These are phyloP conservation scores for Stephanodiscus triporus DNA, from an alignment of 108 stramenopile genomes.

Conservation along the genomic window DNA sequence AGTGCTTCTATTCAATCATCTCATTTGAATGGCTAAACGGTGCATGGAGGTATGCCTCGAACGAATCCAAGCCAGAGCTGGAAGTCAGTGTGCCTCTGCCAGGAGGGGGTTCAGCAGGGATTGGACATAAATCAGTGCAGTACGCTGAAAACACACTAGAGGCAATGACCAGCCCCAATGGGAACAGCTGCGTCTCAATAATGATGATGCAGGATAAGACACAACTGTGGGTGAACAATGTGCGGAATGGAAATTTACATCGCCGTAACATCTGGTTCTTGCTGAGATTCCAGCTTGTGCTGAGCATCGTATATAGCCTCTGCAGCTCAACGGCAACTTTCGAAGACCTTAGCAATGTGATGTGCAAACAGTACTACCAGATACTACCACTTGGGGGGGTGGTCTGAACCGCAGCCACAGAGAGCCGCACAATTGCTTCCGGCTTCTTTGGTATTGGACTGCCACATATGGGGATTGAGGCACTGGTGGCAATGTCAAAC, in stretches of 20 bases:
- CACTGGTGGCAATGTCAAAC: neutral
- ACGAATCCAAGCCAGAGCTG: neutral
- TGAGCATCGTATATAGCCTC: neutral
- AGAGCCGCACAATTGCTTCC: neutral
- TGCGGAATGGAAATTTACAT: neutral
- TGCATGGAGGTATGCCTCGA: neutral
- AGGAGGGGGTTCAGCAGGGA: neutral
- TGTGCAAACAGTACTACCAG: neutral
- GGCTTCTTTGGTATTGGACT: neutral
- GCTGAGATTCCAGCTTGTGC: neutral
- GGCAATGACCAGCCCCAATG: neutral
- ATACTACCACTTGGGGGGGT: neutral
- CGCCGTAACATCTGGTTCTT: neutral
- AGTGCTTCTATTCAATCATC: constrained; percentile 12
- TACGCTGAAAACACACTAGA: neutral
- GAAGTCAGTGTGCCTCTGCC: neutral
- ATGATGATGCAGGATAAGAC: neutral
- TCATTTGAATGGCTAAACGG: neutral
- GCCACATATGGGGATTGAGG: neutral
- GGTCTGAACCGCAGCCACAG: neutral
- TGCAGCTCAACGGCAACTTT: neutral
- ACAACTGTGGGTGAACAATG: neutral
- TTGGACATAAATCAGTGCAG: neutral
- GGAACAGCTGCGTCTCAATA: neutral
- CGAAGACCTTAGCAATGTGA: neutral